A percentile compares a stretch with the other conserved stretches of the same genome.
phyloP scores from a whole-genome alignment of 768 basidiomycete genomes.

The Agaricus sinodeliciosus region DNA sequence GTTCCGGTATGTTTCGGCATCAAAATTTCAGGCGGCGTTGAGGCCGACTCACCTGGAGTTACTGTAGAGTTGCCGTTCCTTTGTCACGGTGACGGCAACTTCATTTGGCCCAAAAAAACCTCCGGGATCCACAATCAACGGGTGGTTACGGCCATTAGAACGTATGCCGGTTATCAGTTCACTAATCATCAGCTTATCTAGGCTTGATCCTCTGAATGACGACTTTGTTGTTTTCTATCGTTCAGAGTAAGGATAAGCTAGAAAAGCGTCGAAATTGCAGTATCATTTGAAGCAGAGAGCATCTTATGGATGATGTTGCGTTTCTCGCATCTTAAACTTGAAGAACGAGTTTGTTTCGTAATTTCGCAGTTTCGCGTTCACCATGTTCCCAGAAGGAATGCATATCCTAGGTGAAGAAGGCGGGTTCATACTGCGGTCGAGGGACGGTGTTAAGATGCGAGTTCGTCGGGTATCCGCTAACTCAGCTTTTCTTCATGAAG shows the following conservation, averaged over 20 bases:
- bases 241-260: background rate
- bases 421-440: no score
- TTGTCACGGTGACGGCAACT: background rate
- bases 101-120: background rate
- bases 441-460: background rate
- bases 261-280: no score
- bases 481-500: background rate
- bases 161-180: background rate
- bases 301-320: background rate
- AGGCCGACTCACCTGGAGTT: background rate
- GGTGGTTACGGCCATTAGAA: background rate
- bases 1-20: no score
- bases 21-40: no score
- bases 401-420: no score
- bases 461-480: background rate
- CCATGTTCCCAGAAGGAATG: background rate
- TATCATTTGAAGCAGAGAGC: background rate
- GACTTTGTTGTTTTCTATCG: background rate
- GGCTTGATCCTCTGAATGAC: background rate
- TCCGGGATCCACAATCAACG: background rate
- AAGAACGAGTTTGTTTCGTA: background rate
- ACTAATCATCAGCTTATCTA: background rate
- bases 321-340: no score
- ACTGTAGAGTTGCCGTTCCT: background rate
- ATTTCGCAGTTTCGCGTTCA: background rate